A percentile compares a stretch with the other conserved stretches of the same genome.
Conservation (phyloP, 768 basidiomycete genomes). For the Boletus rufocinnamomeus region DNA sequence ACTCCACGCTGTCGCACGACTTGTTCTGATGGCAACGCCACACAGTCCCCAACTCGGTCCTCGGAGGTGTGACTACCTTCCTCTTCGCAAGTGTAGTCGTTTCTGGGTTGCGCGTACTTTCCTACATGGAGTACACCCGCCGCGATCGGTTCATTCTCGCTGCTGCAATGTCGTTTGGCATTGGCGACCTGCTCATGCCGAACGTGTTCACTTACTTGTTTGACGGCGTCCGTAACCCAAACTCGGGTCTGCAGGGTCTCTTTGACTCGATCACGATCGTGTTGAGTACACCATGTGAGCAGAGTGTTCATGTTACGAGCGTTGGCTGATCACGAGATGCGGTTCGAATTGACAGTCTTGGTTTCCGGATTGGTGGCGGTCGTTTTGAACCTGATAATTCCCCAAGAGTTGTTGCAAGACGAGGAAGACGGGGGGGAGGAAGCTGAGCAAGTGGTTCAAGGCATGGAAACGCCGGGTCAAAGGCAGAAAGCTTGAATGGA, state of each 20-base stretch:
- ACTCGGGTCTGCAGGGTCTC: slow-evolving; percentile 61
- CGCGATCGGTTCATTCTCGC: slow-evolving; percentile 71
- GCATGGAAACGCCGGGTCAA: slow-evolving; percentile 24
- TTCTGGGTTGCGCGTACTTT: slow-evolving; percentile 71
- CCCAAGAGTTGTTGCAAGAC: slow-evolving; percentile 33
- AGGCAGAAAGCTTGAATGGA: slow-evolving; percentile 2
- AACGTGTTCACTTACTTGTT: slow-evolving; percentile 70
- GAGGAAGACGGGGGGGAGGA: slow-evolving; percentile 22
- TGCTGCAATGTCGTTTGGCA: slow-evolving; percentile 65
- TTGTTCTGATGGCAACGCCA: neutral
- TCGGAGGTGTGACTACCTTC: slow-evolving; percentile 87
- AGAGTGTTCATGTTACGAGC: slow-evolving; percentile 5
- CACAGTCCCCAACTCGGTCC: slow-evolving; percentile 72
- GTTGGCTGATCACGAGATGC: neutral
- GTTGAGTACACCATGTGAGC: slow-evolving; percentile 78
- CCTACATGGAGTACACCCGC: slow-evolving; percentile 58
- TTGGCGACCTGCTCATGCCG: slow-evolving; percentile 71
- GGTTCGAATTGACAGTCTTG: slow-evolving; percentile 42
- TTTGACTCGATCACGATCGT: slow-evolving; percentile 80
- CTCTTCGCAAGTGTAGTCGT: slow-evolving; percentile 75
- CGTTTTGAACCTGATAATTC: slow-evolving; percentile 58
- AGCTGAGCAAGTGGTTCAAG: slow-evolving; percentile 25
- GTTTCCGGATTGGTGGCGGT: slow-evolving; percentile 59
- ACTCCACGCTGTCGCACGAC: neutral
- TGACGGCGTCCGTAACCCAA: slow-evolving; percentile 55